These are phyloP conservation scores for Aureobasidium mangrovei DNA, from an alignment of 2,329 filamentous ascomycete species.

Conservation along the genomic window DNA sequence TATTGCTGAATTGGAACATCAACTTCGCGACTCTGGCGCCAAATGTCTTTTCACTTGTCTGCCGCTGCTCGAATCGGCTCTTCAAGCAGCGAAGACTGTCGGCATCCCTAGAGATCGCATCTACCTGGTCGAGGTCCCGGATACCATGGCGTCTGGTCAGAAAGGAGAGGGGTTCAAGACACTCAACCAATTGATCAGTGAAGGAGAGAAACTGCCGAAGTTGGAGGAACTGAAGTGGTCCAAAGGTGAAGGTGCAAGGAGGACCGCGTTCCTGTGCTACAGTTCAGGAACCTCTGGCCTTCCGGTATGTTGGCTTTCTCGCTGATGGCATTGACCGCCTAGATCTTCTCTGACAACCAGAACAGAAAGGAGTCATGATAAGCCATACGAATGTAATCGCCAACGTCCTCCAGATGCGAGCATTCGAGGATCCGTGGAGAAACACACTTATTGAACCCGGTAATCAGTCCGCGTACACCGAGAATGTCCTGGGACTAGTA, in stretches of 20 bases:
- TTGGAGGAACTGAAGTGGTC: slow-evolving; percentile 49
- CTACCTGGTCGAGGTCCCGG: slow-evolving; percentile 61
- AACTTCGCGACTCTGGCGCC: slow-evolving; percentile 59
- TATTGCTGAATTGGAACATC: slow-evolving; percentile 59
- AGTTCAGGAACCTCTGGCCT: slow-evolving; percentile 72
- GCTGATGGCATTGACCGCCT: not conserved
- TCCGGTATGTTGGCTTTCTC: slow-evolving; percentile 45
- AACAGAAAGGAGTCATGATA: slow-evolving; percentile 74
- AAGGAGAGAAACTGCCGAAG: slow-evolving; percentile 48
- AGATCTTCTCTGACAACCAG: slow-evolving; percentile 1
- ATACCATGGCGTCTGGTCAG: slow-evolving; percentile 41
- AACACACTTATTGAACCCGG: slow-evolving; percentile 32
- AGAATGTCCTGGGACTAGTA: slow-evolving; percentile 53
- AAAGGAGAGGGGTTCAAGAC: slow-evolving; percentile 50
- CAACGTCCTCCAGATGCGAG: slow-evolving; percentile 56
- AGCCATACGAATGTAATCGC: slow-evolving; percentile 71
- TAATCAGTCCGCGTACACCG: slow-evolving; percentile 37
- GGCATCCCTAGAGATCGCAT: slow-evolving; percentile 56
- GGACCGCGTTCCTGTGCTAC: slow-evolving; percentile 69
- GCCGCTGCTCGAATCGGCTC: slow-evolving; percentile 54
- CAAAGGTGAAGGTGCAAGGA: slow-evolving; percentile 56
- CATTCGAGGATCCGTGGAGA: slow-evolving; percentile 41
- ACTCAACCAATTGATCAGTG: slow-evolving; percentile 54
- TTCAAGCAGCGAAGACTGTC: slow-evolving; percentile 54
- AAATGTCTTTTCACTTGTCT: slow-evolving; percentile 64